phyloP scores from a whole-genome alignment of 1,284 basidiomycete species.

The Fomitopsis betulina region DNA sequence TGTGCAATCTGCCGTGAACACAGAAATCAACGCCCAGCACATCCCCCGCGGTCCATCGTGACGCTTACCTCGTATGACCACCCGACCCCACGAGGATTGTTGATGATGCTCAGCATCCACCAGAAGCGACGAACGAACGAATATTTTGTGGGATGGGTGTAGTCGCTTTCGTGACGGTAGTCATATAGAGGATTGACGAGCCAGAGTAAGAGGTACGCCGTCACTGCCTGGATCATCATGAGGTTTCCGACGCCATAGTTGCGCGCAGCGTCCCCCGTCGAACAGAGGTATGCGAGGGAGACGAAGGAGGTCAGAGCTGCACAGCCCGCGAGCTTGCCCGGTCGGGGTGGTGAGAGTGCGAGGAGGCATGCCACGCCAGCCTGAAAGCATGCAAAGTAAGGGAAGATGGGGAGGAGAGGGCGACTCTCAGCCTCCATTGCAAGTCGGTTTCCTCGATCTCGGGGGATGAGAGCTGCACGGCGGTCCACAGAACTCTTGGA shows the following conservation, averaged over 20 bases:
- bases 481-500: neutral
- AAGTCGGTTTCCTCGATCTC: too few relatives aligned
- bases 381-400: neutral
- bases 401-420: neutral
- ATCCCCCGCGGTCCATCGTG: neutral
- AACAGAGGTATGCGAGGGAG: neutral
- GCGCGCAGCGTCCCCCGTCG: neutral
- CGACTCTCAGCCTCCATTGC: neutral
- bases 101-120: conserved; percentile 3
- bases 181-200: conserved; percentile 6
- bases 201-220: conserved; percentile 4
- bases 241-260: conserved; percentile 2
- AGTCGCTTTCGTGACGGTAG: conserved; percentile 4
- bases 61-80: conserved; percentile 6
- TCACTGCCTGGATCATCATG: conserved; percentile 1
- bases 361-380: neutral
- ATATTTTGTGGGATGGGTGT: neutral
- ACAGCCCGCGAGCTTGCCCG: neutral
- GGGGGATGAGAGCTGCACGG: neutral
- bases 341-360: neutral
- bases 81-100: conserved; percentile 3
- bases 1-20: neutral
- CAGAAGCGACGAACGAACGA: conserved; percentile 1
- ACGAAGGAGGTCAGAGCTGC: neutral
- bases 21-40: too few relatives aligned